Evolutionary conservation across 306 rosid species (phyloP), one percentile per base, ranked within the genome.

Genomic region (Potentilla sterilis): DNA sequence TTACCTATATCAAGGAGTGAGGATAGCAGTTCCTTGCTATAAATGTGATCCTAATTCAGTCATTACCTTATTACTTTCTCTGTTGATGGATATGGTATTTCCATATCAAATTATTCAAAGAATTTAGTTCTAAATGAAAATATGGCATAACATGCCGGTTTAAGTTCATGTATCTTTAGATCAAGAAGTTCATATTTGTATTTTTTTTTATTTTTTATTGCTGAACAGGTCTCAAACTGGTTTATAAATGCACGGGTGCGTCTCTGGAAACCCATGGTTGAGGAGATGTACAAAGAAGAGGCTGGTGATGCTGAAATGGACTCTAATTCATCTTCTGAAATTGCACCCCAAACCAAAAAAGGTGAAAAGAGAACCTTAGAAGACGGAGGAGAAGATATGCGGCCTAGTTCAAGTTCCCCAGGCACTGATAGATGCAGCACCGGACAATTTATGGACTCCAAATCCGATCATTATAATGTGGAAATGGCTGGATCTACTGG

Each of bases 211-310:
- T 22, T 5, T 41, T 24, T 9, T 14, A 24, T 34, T 40, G 52
- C 79, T 72, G 46, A 34, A 72, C 79, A 91, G 97, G 97, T 91
- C 79, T 88, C 97, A 47, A 91, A 91, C 84, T 91, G 97, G 97
- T 91, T 91, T 74, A 91, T 91, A 81, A 91, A 91, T 78, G 97
- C 97, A 4, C 81, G 97, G 2, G 97, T 91, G 69, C 97, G 95
- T 68, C 91, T 91, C 32, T 91, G 97, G 97, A 91, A 91, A 76
- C 97, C 97, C 75, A 91, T 91, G 95, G 91, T 89, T 41, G 97
- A 91, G 85, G 95, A 89, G 75, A 91, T 91, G 92, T 86, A 91
- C 92, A 91, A 91, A 78, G 92, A 88, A 85, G 97, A 91, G 84
- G 74, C 38, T 68, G 88, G 88, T 40, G 89, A 82, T 73, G 87